phyloP scores from a whole-genome alignment of 129 eudicot genomes.

The Heracleum sosnowskyi region DNA sequence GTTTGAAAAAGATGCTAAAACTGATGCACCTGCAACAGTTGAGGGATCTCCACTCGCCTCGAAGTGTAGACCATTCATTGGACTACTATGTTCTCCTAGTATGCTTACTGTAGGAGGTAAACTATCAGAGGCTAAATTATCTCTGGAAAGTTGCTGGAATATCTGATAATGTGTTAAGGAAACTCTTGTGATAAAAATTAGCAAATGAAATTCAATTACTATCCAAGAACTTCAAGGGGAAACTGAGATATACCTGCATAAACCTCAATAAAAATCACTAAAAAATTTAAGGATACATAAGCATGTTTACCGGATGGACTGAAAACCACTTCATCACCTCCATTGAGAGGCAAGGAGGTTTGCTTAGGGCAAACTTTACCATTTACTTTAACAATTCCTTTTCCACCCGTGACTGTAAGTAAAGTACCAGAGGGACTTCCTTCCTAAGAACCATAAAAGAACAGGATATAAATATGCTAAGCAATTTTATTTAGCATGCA shows the following conservation, averaged over 20 bases:
- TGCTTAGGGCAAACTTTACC: conserved; percentile 54
- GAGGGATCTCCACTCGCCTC: conserved; percentile 71
- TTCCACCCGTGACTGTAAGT: conserved; percentile 80
- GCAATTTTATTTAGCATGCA: background rate
- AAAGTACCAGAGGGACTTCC: conserved; percentile 54
- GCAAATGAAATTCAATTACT: background rate
- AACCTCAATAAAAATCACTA: background rate
- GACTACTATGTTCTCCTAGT: conserved; percentile 54
- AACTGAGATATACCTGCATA: background rate
- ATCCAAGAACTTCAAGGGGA: background rate
- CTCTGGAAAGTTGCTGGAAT: conserved; percentile 56
- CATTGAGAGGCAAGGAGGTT: conserved; percentile 50
- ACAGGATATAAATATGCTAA: background rate
- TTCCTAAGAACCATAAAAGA: conserved; percentile 30
- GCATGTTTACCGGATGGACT: conserved; percentile 68
- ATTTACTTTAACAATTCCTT: conserved; percentile 74
- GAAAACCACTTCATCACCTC: conserved; percentile 87
- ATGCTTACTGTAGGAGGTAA: conserved; percentile 57
- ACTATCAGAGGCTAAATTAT: conserved; percentile 30
- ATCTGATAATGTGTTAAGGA: conserved; percentile 57
- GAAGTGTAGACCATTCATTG: conserved; percentile 53
- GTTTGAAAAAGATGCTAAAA: conserved; percentile 65
- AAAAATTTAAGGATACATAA: conserved; percentile 64
- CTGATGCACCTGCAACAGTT: conserved; percentile 87
- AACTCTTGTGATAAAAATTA: conserved; percentile 1